Evolutionary conservation across 139 green algal species (phyloP).

Genomic region (Tetratostichococcus sp.): DNA sequence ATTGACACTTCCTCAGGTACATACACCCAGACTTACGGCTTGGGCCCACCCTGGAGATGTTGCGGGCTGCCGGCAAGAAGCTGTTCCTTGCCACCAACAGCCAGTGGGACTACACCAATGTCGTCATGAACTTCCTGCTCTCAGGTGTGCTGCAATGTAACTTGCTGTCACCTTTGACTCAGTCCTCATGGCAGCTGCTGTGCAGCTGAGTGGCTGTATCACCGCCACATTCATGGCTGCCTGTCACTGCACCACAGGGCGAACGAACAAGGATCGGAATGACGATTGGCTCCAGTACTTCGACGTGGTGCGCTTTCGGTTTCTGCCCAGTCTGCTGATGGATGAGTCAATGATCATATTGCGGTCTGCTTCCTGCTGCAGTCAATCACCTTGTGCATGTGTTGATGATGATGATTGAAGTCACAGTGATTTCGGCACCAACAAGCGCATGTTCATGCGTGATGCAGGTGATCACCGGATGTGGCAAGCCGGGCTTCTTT

Average conservation of each 20-base stretch:
- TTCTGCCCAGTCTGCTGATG: too few relatives aligned
- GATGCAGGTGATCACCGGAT: conserved; percentile 60
- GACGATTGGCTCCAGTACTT: conserved; percentile 86
- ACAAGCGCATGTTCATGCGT: too few relatives aligned
- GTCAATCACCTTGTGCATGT: too few relatives aligned
- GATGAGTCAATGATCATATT: too few relatives aligned
- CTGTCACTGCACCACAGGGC: conserved; percentile 4
- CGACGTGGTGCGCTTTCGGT: conserved; percentile 64
- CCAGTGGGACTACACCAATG: conserved; percentile 95
- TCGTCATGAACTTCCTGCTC: conserved; percentile 97
- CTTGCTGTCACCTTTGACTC: too few relatives aligned
- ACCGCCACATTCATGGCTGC: too few relatives aligned
- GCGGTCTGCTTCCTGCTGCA: too few relatives aligned
- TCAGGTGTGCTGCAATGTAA: background rate
- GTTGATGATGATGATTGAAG: too few relatives aligned
- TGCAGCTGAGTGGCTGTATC: too few relatives aligned
- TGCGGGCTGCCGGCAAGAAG: conserved; percentile 56
- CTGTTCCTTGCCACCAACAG: conserved; percentile 95
- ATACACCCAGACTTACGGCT: conserved; percentile 78
- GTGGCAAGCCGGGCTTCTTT: conserved; percentile 82
- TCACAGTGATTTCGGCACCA: too few relatives aligned
- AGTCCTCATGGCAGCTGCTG: too few relatives aligned
- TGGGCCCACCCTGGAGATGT: conserved; percentile 62
- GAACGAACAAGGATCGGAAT: conserved; percentile 30
- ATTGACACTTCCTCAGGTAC: too few relatives aligned